Evolutionary conservation across 257 asterid species (phyloP).

Genomic region (Voacanga thouarsii): DNA sequence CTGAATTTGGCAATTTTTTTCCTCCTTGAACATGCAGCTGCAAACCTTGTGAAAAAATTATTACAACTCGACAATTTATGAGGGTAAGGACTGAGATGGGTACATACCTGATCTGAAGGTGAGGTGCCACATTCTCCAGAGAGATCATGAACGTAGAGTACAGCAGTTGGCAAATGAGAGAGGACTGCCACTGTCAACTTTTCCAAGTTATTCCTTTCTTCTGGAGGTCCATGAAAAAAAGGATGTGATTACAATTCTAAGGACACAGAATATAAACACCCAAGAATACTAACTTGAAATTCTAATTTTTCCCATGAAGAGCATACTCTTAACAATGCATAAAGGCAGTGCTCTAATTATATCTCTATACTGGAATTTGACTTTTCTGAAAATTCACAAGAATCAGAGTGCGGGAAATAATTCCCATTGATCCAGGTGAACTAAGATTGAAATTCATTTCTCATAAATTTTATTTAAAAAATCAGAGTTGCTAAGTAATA

Average conservation of each 20-base stretch:
- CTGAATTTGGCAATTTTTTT: neutral
- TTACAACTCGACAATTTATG: neutral
- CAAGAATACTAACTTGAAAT: neutral
- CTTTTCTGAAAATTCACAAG: neutral
- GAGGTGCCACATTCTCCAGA: conserved; percentile 96
- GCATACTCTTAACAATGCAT: neutral
- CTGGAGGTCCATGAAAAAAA: conserved; percentile 48
- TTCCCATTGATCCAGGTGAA: neutral
- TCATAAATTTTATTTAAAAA: neutral
- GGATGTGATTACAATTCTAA: conserved; percentile 5
- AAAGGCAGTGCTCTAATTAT: neutral
- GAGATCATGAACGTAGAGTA: conserved; percentile 92
- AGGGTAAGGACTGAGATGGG: neutral
- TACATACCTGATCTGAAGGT: conserved; percentile 87
- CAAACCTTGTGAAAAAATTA: neutral
- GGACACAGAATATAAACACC: neutral
- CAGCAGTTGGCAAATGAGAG: conserved; percentile 94
- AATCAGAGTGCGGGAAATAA: neutral
- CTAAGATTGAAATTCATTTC: neutral
- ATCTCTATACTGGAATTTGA: neutral
- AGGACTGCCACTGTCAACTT: conserved; percentile 96
- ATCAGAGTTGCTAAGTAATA: neutral
- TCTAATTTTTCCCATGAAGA: neutral
- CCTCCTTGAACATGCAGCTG: too few species aligned
- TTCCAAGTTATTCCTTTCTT: conserved; percentile 92